Evolutionary conservation across 2,329 filamentous ascomycete genomes (phyloP).

Genomic region (Xylariaceae sp.): DNA sequence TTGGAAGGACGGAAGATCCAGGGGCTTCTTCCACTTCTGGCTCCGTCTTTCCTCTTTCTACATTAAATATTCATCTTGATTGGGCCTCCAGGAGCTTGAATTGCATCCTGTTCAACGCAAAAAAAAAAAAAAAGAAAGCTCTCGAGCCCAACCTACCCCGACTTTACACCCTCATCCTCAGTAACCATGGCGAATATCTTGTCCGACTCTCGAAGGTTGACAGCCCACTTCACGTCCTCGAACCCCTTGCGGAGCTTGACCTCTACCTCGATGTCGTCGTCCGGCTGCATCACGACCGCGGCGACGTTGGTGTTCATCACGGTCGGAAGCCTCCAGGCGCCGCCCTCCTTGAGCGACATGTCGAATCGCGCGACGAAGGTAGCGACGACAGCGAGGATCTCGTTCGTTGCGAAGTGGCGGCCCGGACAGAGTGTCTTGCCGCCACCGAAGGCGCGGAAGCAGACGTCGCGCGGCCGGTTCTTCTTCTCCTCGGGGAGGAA

Average conservation of each 20-base stretch:
- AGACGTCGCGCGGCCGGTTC: constrained; percentile 20
- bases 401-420: constrained; percentile 26
- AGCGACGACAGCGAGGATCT: constrained; percentile 24
- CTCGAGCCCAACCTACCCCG: too few relatives aligned
- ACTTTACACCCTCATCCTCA: constrained; percentile 14
- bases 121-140: too few relatives aligned
- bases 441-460: constrained; percentile 26
- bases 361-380: constrained; percentile 25
- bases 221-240: constrained; percentile 15
- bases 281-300: constrained; percentile 26
- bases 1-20: too few relatives aligned
- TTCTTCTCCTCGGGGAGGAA: constrained; percentile 23
- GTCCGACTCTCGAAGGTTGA: constrained; percentile 15
- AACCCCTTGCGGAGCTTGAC: constrained; percentile 16
- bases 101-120: too few relatives aligned
- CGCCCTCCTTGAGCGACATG: constrained; percentile 18
- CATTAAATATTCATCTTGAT: too few relatives aligned
- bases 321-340: constrained; percentile 23
- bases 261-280: constrained; percentile 22
- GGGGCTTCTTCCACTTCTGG: too few relatives aligned
- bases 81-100: too few relatives aligned
- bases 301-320: constrained; percentile 26
- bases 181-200: constrained; percentile 19
- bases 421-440: constrained; percentile 27
- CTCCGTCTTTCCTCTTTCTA: too few relatives aligned